These are phyloP conservation scores for Phytophthora hibernalis DNA, from an alignment of 352 stramenopile species.

Conservation along the genomic window DNA sequence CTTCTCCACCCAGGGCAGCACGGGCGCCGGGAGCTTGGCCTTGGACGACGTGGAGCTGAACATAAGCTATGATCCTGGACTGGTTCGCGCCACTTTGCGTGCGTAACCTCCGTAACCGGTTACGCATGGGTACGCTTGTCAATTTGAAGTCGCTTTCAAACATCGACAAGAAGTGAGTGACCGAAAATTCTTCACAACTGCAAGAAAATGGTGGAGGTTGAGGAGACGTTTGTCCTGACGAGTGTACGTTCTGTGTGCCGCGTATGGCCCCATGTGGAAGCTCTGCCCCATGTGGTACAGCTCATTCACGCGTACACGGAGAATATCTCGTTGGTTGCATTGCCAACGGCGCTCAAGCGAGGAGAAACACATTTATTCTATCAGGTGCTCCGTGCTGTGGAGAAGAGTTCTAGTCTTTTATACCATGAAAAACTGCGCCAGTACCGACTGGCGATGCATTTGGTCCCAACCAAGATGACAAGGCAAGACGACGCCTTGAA, in stretches of 20 bases:
- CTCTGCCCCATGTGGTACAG: constrained; percentile 7
- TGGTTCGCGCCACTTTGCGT: constrained; percentile 23
- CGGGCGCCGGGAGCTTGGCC: constrained; percentile 35
- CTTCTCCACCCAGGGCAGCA: constrained; percentile 97
- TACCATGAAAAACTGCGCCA: constrained; percentile 25
- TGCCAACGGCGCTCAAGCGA: constrained; percentile 7
- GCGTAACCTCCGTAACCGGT: constrained; percentile 1
- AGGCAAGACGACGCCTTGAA: constrained; percentile 3
- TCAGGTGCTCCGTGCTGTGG: constrained; percentile 5
- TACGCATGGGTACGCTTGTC: background rate
- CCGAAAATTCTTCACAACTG: too few relatives aligned
- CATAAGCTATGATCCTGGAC: constrained; percentile 37
- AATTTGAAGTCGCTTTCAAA: too few relatives aligned
- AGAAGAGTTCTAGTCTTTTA: constrained; percentile 4
- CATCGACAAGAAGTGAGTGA: too few relatives aligned
- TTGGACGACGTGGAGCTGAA: constrained; percentile 49
- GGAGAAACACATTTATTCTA: constrained; percentile 5
- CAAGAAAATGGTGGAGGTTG: background rate
- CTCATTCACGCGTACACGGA: constrained; percentile 5
- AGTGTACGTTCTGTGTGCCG: constrained; percentile 12
- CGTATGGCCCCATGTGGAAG: background rate
- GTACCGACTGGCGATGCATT: constrained; percentile 15
- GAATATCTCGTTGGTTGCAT: background rate
- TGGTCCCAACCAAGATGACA: constrained; percentile 4
- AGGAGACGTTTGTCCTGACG: background rate